A percentile compares a stretch with the other conserved stretches of the same genome.
Evolutionary conservation across 331 rosid species (phyloP).

Genomic region (Acacia concinna): DNA sequence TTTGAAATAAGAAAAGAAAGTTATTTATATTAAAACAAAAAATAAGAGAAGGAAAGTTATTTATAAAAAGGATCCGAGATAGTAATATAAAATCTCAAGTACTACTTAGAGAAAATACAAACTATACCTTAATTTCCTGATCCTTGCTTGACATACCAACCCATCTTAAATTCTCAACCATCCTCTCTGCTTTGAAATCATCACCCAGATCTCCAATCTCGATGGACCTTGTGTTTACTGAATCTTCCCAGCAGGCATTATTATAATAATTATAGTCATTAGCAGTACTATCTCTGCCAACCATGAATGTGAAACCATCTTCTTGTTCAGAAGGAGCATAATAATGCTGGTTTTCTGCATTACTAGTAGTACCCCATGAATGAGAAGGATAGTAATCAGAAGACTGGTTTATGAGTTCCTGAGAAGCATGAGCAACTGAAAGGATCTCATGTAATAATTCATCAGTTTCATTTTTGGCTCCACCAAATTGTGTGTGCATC

Average conservation of each 20-base stretch:
- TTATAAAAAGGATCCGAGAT: too few species aligned
- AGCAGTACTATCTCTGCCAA: constrained; percentile 37
- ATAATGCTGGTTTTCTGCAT: constrained; percentile 37
- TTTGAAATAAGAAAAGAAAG: too few species aligned
- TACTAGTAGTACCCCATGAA: constrained; percentile 28
- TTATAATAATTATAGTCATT: constrained; percentile 5
- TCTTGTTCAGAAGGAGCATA: constrained; percentile 35
- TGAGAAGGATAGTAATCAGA: constrained; percentile 30
- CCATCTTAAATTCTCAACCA: constrained; percentile 82
- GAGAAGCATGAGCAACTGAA: constrained; percentile 89
- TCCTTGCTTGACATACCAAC: constrained; percentile 76
- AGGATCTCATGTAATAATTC: constrained; percentile 85
- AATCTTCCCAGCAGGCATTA: constrained; percentile 57
- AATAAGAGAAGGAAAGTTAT: too few species aligned
- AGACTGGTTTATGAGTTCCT: constrained; percentile 63
- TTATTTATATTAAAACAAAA: too few species aligned
- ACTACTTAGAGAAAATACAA: neutral
- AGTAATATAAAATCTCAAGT: neutral
- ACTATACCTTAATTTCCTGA: constrained; percentile 59
- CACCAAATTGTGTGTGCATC: constrained; percentile 42
- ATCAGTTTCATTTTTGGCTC: constrained; percentile 56
- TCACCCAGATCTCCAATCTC: constrained; percentile 61
- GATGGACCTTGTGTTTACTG: constrained; percentile 43
- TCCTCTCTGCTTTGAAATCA: constrained; percentile 53
- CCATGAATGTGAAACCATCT: constrained; percentile 71